Conservation (phyloP, 345 rosid genomes). For the Lumnitzera littorea region DNA sequence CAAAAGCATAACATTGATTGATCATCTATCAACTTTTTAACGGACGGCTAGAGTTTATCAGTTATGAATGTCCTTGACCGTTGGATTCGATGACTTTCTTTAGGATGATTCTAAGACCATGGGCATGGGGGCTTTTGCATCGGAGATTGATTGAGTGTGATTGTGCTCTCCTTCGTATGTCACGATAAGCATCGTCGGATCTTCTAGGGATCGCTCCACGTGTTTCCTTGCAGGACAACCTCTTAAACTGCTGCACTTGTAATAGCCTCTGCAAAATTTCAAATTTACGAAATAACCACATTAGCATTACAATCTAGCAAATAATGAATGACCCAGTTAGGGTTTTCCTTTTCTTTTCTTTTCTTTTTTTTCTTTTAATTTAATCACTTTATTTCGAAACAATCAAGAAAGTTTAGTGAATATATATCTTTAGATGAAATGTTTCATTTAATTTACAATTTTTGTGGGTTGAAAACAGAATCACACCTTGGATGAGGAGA, state of each 20-base stretch:
- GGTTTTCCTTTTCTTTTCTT: not conserved
- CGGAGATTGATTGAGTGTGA: slow-evolving; percentile 31
- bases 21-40: too few species aligned
- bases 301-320: not conserved
- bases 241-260: slow-evolving; percentile 84
- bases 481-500: slow-evolving; percentile 92
- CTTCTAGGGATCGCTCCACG: slow-evolving; percentile 79
- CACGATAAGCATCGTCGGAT: slow-evolving; percentile 68
- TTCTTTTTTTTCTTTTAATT: not conserved
- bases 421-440: too few species aligned
- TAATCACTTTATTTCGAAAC: not conserved
- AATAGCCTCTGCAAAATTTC: slow-evolving; percentile 57
- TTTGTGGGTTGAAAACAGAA: not conserved
- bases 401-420: not conserved
- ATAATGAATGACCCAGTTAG: not conserved
- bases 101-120: slow-evolving; percentile 56
- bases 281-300: slow-evolving; percentile 1
- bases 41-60: too few species aligned
- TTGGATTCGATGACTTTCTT: slow-evolving; percentile 11
- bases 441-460: too few species aligned
- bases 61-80: not conserved
- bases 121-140: slow-evolving; percentile 24
- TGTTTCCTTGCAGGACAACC: slow-evolving; percentile 95
- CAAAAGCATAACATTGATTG: too few species aligned
- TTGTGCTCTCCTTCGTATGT: slow-evolving; percentile 88